Evolutionary conservation across 1,284 basidiomycete species (phyloP).

Genomic region (Moniliella sp.): DNA sequence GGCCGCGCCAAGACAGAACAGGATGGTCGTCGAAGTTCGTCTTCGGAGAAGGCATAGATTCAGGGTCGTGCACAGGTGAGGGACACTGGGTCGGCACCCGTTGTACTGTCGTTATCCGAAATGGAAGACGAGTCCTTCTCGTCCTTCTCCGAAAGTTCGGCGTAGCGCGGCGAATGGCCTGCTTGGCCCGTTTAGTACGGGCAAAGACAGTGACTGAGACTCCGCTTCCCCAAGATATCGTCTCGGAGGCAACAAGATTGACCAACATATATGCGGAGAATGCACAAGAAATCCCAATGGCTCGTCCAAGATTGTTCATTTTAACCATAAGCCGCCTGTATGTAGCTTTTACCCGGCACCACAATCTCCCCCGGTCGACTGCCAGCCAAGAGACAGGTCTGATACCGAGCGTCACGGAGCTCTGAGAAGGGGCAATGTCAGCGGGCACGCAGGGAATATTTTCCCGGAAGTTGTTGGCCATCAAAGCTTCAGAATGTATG

Average conservation of each 20-base stretch:
- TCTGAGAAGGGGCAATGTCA: conserved; percentile 7
- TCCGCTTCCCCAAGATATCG: conserved; percentile 4
- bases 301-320: background rate
- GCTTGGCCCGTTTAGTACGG: conserved; percentile 4
- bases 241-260: conserved; percentile 3
- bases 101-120: too few relatives aligned
- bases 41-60: too few relatives aligned
- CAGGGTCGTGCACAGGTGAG: too few relatives aligned
- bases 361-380: background rate
- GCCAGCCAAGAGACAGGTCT: conserved; percentile 7
- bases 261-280: conserved; percentile 6
- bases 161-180: too few relatives aligned
- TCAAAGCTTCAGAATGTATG: conserved; percentile 41
- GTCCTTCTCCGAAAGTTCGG: too few relatives aligned
- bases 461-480: conserved; percentile 41
- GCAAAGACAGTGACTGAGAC: conserved; percentile 6
- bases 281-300: conserved; percentile 5
- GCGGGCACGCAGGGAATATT: conserved; percentile 3
- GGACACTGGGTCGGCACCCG: too few relatives aligned
- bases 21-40: too few relatives aligned
- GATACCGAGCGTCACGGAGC: conserved; percentile 6
- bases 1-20: too few relatives aligned
- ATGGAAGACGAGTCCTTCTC: too few relatives aligned
- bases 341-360: background rate
- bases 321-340: conserved; percentile 1